A percentile compares a stretch with the other conserved stretches of the same genome.
These are phyloP conservation scores for Davidsoniella neocaledoniae DNA, from an alignment of 2,329 filamentous ascomycete species.

Conservation along the genomic window DNA sequence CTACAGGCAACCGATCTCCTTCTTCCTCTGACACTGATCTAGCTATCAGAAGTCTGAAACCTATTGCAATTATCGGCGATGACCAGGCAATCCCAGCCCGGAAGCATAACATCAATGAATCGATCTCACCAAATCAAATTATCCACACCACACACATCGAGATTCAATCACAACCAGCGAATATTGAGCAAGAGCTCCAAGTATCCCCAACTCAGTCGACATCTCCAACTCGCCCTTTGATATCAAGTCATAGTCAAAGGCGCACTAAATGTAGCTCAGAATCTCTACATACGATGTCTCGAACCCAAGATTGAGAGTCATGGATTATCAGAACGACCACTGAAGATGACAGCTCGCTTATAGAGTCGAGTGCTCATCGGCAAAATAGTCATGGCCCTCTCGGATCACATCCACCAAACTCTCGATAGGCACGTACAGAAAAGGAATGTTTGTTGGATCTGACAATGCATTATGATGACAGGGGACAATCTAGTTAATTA, in stretches of 20 bases:
- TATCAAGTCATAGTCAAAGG: too few relatives aligned
- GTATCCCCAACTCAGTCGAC: not conserved
- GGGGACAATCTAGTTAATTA: too few relatives aligned
- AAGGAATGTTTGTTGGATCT: too few relatives aligned
- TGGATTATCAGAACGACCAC: too few relatives aligned
- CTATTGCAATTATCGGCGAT: too few relatives aligned
- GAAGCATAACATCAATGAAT: too few relatives aligned
- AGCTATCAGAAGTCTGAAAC: too few relatives aligned
- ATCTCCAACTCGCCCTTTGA: too few relatives aligned
- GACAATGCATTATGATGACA: too few relatives aligned
- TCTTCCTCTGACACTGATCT: constrained; percentile 7
- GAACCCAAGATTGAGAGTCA: too few relatives aligned
- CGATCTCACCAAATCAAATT: not conserved
- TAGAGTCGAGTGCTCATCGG: constrained; percentile 3
- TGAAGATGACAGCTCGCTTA: constrained; percentile 1
- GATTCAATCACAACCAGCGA: constrained; percentile 4
- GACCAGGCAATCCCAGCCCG: not conserved
- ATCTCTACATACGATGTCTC: too few relatives aligned
- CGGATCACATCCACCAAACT: constrained; percentile 8
- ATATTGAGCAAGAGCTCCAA: not conserved
- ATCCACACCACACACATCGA: constrained; percentile 8
- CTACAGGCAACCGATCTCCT: constrained; percentile 7
- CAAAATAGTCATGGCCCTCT: constrained; percentile 9
- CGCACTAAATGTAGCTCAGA: too few relatives aligned
- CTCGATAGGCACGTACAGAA: not conserved